A percentile compares a stretch with the other conserved stretches of the same genome.
Evolutionary conservation across 352 stramenopile species (phyloP).

Genomic region (Phytophthora pseudosyringae): DNA sequence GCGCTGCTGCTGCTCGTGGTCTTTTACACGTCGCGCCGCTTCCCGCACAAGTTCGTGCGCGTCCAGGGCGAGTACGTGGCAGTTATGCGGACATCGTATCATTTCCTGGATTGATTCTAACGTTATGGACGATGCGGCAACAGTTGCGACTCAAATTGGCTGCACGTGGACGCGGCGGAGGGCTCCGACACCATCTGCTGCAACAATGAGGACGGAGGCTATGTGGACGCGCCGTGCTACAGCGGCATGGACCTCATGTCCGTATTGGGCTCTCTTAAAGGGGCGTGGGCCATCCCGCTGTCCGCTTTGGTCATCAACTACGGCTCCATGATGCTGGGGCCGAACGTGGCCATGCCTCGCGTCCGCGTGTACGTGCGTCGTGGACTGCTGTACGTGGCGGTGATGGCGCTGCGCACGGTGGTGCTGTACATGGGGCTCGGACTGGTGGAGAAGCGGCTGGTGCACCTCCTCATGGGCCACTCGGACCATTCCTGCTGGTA

Average conservation of each 20-base stretch:
- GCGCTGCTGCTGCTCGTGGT: conserved; percentile 63
- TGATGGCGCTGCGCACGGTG: conserved; percentile 73
- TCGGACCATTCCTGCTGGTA: conserved; percentile 64
- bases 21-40: conserved; percentile 57
- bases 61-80: conserved; percentile 69
- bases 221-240: conserved; percentile 60
- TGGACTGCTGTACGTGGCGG: conserved; percentile 53
- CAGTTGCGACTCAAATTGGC: conserved; percentile 78
- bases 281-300: conserved; percentile 71
- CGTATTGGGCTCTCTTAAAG: conserved; percentile 54
- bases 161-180: conserved; percentile 43
- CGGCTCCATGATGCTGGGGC: conserved; percentile 62
- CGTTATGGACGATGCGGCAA: conserved; percentile 3
- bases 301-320: conserved; percentile 74
- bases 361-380: conserved; percentile 66
- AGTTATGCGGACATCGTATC: conserved; percentile 2
- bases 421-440: conserved; percentile 75
- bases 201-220: conserved; percentile 37
- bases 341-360: conserved; percentile 53
- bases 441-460: conserved; percentile 49
- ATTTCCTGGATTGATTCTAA: conserved; percentile 12
- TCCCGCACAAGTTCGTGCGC: conserved; percentile 74
- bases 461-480: conserved; percentile 46
- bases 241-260: conserved; percentile 64
- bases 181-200: conserved; percentile 64